Evolutionary conservation across 2,329 filamentous ascomycete genomes (phyloP).

Genomic region (Aspergillus japonicus): DNA sequence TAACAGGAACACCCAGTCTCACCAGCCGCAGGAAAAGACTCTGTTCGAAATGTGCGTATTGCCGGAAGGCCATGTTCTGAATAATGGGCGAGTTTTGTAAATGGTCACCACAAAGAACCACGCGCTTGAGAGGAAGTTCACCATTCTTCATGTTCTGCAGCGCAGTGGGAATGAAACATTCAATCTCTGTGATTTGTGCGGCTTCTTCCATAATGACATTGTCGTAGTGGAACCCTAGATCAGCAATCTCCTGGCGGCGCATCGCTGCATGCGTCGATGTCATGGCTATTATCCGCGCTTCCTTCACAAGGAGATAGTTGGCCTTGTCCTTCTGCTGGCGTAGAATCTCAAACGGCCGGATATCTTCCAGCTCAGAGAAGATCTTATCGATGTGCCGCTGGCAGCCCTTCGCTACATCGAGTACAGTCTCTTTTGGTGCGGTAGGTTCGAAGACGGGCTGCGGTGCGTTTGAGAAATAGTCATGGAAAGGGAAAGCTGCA

Average conservation of each 20-base stretch:
- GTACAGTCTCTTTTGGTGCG: conserved; percentile 62
- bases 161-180: conserved; percentile 93
- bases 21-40: conserved; percentile 90
- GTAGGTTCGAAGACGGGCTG: conserved; percentile 76
- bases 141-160: conserved; percentile 77
- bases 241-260: conserved; percentile 82
- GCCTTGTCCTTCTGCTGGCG: conserved; percentile 86
- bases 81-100: conserved; percentile 95
- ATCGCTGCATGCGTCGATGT: conserved; percentile 98
- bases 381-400: conserved; percentile 86
- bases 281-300: conserved; percentile 98
- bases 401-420: conserved; percentile 80
- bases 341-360: conserved; percentile 91
- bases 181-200: conserved; percentile 94
- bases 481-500: conserved; percentile 78
- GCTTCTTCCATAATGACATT: conserved; percentile 99
- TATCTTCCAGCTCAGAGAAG: conserved; percentile 88
- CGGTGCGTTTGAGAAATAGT: conserved; percentile 83
- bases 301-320: conserved; percentile 91
- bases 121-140: conserved; percentile 74
- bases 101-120: conserved; percentile 93
- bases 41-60: conserved; percentile 95
- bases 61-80: conserved; percentile 88
- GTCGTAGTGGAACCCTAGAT: conserved; percentile 93
- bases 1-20: conserved; percentile 84